phyloP scores from a whole-genome alignment of 768 basidiomycete species.

The Lactifluus volemus region DNA sequence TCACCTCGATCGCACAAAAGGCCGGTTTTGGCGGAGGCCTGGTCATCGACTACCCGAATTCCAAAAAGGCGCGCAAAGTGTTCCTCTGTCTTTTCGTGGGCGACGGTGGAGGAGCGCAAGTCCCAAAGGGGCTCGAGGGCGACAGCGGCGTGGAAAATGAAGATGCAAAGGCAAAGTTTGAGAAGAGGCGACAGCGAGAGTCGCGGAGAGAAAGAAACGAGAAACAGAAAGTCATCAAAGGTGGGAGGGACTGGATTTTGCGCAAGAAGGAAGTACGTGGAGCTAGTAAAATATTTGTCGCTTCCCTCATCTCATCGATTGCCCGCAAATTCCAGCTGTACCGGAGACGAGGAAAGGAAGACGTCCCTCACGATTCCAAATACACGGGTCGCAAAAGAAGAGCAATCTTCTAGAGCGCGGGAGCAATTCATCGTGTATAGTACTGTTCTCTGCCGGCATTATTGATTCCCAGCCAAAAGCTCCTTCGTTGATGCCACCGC shows the following conservation, averaged over 20 bases:
- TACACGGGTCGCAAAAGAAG: conserved; percentile 89
- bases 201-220: conserved; percentile 46
- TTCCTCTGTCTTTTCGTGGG: conserved; percentile 92
- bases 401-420: conserved; percentile 51
- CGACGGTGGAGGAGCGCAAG: conserved; percentile 51
- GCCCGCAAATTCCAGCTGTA: conserved; percentile 46
- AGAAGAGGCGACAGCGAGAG: conserved; percentile 67
- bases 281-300: not conserved
- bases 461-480: conserved; percentile 24
- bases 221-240: conserved; percentile 65
- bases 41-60: conserved; percentile 96
- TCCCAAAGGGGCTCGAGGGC: conserved; percentile 72
- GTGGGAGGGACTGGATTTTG: conserved; percentile 80
- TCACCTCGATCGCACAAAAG: conserved; percentile 85
- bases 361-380: conserved; percentile 78
- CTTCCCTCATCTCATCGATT: conserved; percentile 2
- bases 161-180: conserved; percentile 57
- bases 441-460: not conserved
- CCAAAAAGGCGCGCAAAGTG: conserved; percentile 90
- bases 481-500: conserved; percentile 46
- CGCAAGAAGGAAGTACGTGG: conserved; percentile 86
- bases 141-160: conserved; percentile 42
- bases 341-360: conserved; percentile 75
- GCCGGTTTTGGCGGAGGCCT: conserved; percentile 97
- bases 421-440: not conserved